phyloP scores from a whole-genome alignment of 78 protist species.

The Corallochytrium limacisporum region DNA sequence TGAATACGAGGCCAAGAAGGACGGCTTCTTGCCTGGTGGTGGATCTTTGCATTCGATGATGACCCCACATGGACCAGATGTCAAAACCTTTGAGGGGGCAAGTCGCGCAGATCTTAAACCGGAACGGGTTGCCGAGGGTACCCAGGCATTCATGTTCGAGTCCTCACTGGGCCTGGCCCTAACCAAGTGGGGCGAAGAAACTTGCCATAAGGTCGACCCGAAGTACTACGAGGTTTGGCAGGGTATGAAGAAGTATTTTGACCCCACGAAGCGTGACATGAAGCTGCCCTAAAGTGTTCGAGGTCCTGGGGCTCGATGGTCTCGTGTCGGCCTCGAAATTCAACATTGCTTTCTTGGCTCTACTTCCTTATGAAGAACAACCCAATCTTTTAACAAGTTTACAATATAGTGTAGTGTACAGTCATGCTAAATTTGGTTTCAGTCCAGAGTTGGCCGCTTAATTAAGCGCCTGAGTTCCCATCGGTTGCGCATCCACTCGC shows the following conservation, averaged over 20 bases:
- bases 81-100: conserved; percentile 44
- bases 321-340: too few species aligned
- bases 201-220: conserved; percentile 3
- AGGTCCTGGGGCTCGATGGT: too few species aligned
- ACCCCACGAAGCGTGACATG: too few species aligned
- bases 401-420: too few species aligned
- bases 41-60: conserved; percentile 56
- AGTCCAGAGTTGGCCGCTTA: too few species aligned
- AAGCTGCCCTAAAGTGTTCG: too few species aligned
- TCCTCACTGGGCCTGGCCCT: background rate
- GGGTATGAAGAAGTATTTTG: background rate
- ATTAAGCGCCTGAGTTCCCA: too few species aligned
- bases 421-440: too few species aligned
- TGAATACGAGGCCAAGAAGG: conserved; percentile 77
- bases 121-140: conserved; percentile 9
- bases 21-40: conserved; percentile 49
- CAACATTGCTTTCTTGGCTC: too few species aligned
- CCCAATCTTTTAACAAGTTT: too few species aligned
- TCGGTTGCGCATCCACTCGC: too few species aligned
- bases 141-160: conserved; percentile 36
- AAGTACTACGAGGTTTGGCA: conserved; percentile 8
- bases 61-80: conserved; percentile 93
- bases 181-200: conserved; percentile 11
- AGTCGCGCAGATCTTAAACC: conserved; percentile 24
- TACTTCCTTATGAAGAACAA: too few species aligned